A percentile compares a stretch with the other conserved stretches of the same genome.
These are phyloP conservation scores for Suillus luteus DNA, from an alignment of 768 basidiomycete genomes.

Conservation along the genomic window DNA sequence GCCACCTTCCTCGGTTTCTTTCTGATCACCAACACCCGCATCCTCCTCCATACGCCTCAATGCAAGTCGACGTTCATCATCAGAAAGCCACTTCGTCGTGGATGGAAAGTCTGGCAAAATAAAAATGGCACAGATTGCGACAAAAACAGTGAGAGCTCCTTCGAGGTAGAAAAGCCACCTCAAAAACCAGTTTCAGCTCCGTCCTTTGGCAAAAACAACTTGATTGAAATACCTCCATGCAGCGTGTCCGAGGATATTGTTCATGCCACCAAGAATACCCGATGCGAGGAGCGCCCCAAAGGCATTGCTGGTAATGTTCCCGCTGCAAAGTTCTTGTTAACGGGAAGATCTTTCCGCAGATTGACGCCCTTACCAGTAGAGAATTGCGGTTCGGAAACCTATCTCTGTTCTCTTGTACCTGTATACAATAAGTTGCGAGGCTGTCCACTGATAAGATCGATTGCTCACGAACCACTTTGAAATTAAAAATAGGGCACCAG, in stretches of 20 bases:
- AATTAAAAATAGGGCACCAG: conserved; percentile 43
- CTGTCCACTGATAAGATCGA: conserved; percentile 31
- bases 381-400: conserved; percentile 43
- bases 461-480: conserved; percentile 36
- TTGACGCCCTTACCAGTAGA: conserved; percentile 37
- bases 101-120: conserved; percentile 53
- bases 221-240: conserved; percentile 48
- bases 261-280: conserved; percentile 48
- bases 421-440: conserved; percentile 15
- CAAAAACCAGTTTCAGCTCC: conserved; percentile 17
- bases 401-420: conserved; percentile 51
- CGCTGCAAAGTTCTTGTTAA: conserved; percentile 18
- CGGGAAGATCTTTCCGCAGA: background rate
- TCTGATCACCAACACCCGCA: conserved; percentile 56
- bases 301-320: conserved; percentile 55
- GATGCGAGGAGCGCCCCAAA: conserved; percentile 54
- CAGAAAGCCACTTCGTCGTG: conserved; percentile 38
- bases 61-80: conserved; percentile 48
- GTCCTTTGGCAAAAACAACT: conserved; percentile 3
- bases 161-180: conserved; percentile 54
- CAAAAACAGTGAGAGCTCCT: conserved; percentile 44
- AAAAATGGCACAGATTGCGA: conserved; percentile 47
- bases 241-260: conserved; percentile 48
- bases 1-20: conserved; percentile 43
- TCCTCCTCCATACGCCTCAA: conserved; percentile 65